A percentile compares a stretch with the other conserved stretches of the same genome.
phyloP scores from a whole-genome alignment of 2,329 filamentous ascomycete species.

The Phoma sp. region DNA sequence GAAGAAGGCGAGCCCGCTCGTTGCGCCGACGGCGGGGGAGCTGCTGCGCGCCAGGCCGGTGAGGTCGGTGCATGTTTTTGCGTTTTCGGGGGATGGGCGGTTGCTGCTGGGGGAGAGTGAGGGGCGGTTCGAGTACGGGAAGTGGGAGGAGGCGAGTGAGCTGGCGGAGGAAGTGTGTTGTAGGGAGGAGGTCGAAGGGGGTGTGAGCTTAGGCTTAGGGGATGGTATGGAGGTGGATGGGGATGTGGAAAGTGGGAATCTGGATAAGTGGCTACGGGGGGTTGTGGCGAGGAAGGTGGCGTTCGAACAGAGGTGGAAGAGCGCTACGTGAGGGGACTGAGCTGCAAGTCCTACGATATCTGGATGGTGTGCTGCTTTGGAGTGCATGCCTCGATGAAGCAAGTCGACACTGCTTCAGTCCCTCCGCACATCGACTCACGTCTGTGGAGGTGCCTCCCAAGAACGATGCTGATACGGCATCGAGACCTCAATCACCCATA shows the following conservation, averaged over 20 bases:
- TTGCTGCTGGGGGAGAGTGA: conserved; percentile 82
- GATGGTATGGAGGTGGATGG: conserved; percentile 51
- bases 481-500: no score
- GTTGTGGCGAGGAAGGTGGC: conserved; percentile 50
- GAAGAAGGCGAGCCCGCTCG: conserved; percentile 51
- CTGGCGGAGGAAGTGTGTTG: conserved; percentile 71
- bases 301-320: conserved; percentile 51
- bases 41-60: conserved; percentile 70
- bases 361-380: no score
- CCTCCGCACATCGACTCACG: no score
- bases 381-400: no score
- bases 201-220: conserved; percentile 35
- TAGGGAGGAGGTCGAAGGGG: conserved; percentile 49
- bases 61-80: conserved; percentile 85
- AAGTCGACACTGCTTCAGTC: no score
- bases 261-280: conserved; percentile 50
- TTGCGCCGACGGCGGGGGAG: conserved; percentile 66
- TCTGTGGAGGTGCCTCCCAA: no score
- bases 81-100: conserved; percentile 71
- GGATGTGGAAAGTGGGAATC: conserved; percentile 32
- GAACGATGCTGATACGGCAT: no score
- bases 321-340: conserved; percentile 47
- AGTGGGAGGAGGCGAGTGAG: conserved; percentile 76
- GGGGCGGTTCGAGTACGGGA: conserved; percentile 74
- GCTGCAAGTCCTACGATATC: no score